Percentiles rank a stretch among this genome's conserved stretches.
These are phyloP conservation scores for Colletotrichum graminicola DNA, from an alignment of 2,329 filamentous ascomycete species.

Conservation along the genomic window DNA sequence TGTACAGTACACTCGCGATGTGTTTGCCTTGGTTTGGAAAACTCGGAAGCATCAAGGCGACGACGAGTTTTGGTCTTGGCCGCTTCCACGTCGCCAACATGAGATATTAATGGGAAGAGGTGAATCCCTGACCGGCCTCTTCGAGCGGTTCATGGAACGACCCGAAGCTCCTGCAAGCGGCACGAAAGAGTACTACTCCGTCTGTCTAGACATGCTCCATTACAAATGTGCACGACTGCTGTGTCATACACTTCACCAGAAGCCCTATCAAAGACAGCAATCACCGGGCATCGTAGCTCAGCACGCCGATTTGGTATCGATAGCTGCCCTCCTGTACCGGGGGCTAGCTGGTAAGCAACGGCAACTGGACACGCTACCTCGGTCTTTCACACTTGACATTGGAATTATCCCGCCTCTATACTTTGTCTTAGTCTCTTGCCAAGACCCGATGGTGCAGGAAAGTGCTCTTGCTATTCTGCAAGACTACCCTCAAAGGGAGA, in stretches of 20 bases:
- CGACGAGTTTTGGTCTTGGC: constrained; percentile 41
- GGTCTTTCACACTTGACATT: constrained; percentile 34
- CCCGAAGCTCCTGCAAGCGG: constrained; percentile 21
- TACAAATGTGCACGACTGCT: constrained; percentile 30
- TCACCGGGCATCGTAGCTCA: constrained; percentile 6
- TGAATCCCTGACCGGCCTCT: constrained; percentile 35
- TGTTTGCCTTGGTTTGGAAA: constrained; percentile 44
- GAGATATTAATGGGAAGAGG: constrained; percentile 42
- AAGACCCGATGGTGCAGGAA: constrained; percentile 17
- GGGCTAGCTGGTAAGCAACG: constrained; percentile 15
- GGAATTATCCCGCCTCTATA: constrained; percentile 32
- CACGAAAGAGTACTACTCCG: constrained; percentile 26
- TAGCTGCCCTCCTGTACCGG: constrained; percentile 19
- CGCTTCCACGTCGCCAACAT: constrained; percentile 41
- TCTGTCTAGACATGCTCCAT: constrained; percentile 38
- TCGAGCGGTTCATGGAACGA: constrained; percentile 35
- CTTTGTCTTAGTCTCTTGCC: constrained; percentile 26
- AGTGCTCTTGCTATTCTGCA: constrained; percentile 22
- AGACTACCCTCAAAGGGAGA: constrained; percentile 27
- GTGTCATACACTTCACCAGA: constrained; percentile 28
- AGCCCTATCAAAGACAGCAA: constrained; percentile 11
- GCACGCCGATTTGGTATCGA: constrained; percentile 24
- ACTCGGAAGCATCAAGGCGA: constrained; percentile 39
- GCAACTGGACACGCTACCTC: constrained; percentile 10
- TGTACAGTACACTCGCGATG: constrained; percentile 45